Evolutionary conservation across 495 filamentous ascomycete species (phyloP).

Genomic region (Hypoxylon fuscum): DNA sequence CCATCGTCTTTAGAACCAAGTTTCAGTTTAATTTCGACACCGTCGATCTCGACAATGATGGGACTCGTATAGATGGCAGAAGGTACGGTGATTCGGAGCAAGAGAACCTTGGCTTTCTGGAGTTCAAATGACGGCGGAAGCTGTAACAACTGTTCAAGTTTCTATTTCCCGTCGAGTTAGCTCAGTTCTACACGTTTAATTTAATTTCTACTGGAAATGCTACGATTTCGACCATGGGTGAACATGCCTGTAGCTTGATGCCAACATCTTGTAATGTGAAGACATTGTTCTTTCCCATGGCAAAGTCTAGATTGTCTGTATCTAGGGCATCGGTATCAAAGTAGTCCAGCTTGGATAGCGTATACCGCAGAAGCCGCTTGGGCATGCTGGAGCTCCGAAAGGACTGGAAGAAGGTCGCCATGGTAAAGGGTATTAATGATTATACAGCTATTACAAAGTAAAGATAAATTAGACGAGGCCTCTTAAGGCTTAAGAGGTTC

Average conservation of each 20-base stretch:
- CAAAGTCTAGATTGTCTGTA: slow-evolving; percentile 79
- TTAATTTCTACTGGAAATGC: slow-evolving; percentile 18
- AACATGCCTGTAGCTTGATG: slow-evolving; percentile 73
- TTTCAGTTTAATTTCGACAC: slow-evolving; percentile 73
- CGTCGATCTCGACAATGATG: slow-evolving; percentile 79
- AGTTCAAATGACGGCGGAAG: slow-evolving; percentile 75
- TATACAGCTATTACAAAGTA: not conserved
- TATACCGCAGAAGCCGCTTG: slow-evolving; percentile 83
- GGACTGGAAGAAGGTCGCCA: slow-evolving; percentile 72
- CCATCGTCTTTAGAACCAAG: slow-evolving; percentile 48
- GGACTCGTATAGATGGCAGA: slow-evolving; percentile 82
- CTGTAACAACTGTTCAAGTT: slow-evolving; percentile 75
- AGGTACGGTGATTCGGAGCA: slow-evolving; percentile 79
- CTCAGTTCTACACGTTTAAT: slow-evolving; percentile 13
- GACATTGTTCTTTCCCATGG: slow-evolving; percentile 76
- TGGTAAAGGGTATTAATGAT: slow-evolving; percentile 39
- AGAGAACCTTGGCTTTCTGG: slow-evolving; percentile 71
- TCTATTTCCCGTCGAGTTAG: slow-evolving; percentile 58
- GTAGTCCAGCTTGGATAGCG: slow-evolving; percentile 78
- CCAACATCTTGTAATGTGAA: slow-evolving; percentile 85
- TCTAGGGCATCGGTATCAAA: slow-evolving; percentile 84
- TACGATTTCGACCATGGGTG: slow-evolving; percentile 5
- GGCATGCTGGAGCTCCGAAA: slow-evolving; percentile 72
- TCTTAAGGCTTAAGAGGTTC: too few relatives aligned
- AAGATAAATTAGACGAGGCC: not conserved